Evolutionary conservation across 352 stramenopile genomes (phyloP).

Genomic region (Globisporangium alternatum): DNA sequence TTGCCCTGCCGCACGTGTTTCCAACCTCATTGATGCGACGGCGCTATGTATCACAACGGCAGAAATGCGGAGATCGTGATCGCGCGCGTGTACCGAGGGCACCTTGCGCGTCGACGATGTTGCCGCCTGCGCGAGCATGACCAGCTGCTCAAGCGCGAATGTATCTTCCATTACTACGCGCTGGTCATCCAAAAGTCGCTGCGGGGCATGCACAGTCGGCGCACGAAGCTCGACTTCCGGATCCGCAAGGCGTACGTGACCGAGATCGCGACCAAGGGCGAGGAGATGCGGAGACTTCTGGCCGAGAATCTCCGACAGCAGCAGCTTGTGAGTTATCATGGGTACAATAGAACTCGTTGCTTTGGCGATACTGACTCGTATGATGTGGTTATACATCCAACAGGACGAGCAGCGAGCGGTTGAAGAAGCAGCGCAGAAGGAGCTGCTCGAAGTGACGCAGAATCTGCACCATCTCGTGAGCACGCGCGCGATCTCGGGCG

Average conservation of each 20-base stretch:
- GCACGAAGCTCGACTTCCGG: slow-evolving; percentile 48
- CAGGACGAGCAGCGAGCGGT: slow-evolving; percentile 35
- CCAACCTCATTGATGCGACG: too few species aligned
- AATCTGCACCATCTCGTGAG: slow-evolving; percentile 67
- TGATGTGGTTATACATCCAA: background rate
- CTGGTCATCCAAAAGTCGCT: slow-evolving; percentile 54
- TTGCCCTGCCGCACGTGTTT: too few species aligned
- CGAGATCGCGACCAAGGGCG: slow-evolving; percentile 46
- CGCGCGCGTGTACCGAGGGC: slow-evolving; percentile 51
- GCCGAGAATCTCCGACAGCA: slow-evolving; percentile 40
- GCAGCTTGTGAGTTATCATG: slow-evolving; percentile 21
- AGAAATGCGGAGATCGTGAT: slow-evolving; percentile 56
- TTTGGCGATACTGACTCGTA: background rate
- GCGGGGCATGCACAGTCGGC: slow-evolving; percentile 46
- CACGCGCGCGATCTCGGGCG: slow-evolving; percentile 42
- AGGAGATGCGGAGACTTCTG: slow-evolving; percentile 45
- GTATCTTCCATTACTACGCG: slow-evolving; percentile 45
- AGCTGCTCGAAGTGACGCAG: slow-evolving; percentile 51
- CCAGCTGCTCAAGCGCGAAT: slow-evolving; percentile 22
- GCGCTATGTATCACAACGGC: background rate
- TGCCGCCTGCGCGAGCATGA: slow-evolving; percentile 19
- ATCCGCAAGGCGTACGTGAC: slow-evolving; percentile 56
- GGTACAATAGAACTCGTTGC: background rate
- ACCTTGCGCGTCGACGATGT: slow-evolving; percentile 40
- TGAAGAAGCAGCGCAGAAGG: slow-evolving; percentile 34